Evolutionary conservation across 169 alveolate genomes (phyloP), one percentile per base, ranked within the genome.

Genomic region (Plasmodium billcollinsi): DNA sequence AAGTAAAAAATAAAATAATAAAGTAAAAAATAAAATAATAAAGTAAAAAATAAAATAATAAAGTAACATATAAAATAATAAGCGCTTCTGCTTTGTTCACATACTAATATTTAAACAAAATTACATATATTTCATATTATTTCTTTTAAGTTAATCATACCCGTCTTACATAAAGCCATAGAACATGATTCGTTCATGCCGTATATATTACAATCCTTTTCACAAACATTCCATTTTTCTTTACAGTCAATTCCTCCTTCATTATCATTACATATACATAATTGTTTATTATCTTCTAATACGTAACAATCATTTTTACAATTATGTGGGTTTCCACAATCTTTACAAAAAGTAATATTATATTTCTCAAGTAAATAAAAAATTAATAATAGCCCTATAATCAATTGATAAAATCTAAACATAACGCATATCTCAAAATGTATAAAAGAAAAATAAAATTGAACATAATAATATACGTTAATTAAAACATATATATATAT

Each of bases 191-290:
- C 73, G 15, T 69, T 24, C 43, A 43, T 56, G 11, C 73, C 83
- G 15, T 18, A 18, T 39, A 83, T 83, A 29, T 83, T 83, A 69
- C 91, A 83, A 61, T 83, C 91, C 65, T 14, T 69, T 18, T 83
- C 91, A 29, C 91, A 83, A 47, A 83, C 56, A n/a, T 83, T 83
- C 91, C 91, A 83, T 58, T 29, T 69, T 29, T 67, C 91, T 39
- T 18, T 69, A 49, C 91, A 83, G 15, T 83, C 20, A 49, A 70
- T 72, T 50, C 91, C 91, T 54, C 69, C 69, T n/a, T 83, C 91
- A 83, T 83, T 52, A n/a, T n/a, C 62, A 69, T 83, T 52, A 45
- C 91, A 83, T 62, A 83, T 69, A 58, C 91, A 83, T 59, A 83
- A 1, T 15, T 67, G 20, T 11, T 83, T 83, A 67, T 70, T 26